Base-by-base conservation (phyloP, 1,284 basidiomycete genomes). In the Testicularia cyperi region DNA sequence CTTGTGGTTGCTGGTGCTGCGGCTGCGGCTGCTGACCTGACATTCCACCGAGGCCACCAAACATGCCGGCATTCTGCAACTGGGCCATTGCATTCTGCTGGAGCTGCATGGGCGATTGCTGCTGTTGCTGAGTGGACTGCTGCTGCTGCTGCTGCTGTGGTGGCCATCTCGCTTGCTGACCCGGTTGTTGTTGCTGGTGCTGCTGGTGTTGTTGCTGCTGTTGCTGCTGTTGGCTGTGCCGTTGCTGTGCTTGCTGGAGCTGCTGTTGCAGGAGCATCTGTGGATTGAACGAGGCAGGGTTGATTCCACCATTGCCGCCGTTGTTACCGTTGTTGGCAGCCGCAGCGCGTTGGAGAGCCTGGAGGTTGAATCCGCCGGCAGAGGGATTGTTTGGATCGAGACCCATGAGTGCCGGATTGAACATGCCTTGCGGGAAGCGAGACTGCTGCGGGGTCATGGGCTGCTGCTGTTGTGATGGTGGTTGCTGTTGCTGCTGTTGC, bases 221-320 rank as follows among this genome's bases (percentile, higher is more conserved):
- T 12, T 47, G 49, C 30, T 51, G 42, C 14, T 44, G 36, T 35
- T 57, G 54, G 5, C 46, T 45, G 15, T 47, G 49, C 18, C 38
- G 49, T 20, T 61, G 54, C 10, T 33, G 38, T 26, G 40, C 44
- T 5, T 43, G 49, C 24, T 54, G 56, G 28, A 55, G 56, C 40
- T 56, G 62, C 14, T 57, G 63, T 34, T 57, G 53, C 31, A 62
- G 41, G 2, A 56, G 38, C 43, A 68, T 41, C 41, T 62, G 62
- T 26, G 51, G 56, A 18, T 63, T 65, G 48, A 60, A 65, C 2
- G 46, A 36, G 25, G 34, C 41, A 31, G n/a, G 48, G 38, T 42
- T 54, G n/a, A n/a, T n/a, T n/a, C n/a, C n/a, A n/a, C n/a, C n/a
- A n/a, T n/a, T n/a, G n/a, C n/a, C n/a, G n/a, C n/a, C n/a, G n/a